These are phyloP conservation scores for Teratosphaeria viscida DNA, from an alignment of 2,329 filamentous ascomycete species.

Conservation along the genomic window DNA sequence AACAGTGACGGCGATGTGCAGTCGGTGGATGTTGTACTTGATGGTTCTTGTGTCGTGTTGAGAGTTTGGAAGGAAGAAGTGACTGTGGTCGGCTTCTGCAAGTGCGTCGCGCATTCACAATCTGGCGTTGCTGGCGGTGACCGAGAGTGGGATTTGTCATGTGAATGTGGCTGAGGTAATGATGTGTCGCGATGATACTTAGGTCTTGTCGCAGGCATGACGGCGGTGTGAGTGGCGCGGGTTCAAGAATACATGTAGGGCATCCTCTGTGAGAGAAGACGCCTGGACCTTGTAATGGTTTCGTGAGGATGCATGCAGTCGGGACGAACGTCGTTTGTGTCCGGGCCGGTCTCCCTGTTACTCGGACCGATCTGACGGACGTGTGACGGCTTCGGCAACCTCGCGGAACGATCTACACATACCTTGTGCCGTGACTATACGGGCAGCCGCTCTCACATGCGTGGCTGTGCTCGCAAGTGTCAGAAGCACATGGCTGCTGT, in stretches of 20 bases:
- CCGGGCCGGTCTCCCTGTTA: neutral
- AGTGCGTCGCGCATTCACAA: neutral
- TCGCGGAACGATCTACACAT: neutral
- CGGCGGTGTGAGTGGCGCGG: neutral
- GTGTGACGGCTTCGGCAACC: neutral
- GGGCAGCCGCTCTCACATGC: too few relatives aligned
- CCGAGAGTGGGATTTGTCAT: neutral
- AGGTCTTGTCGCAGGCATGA: neutral
- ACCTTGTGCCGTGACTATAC: too few relatives aligned
- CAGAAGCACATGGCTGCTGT: too few relatives aligned
- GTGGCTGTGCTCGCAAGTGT: too few relatives aligned
- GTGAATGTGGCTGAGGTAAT: neutral
- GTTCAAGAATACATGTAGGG: neutral
- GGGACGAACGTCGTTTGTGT: neutral
- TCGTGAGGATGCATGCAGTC: neutral
- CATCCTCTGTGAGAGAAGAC: neutral
- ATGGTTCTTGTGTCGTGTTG: neutral
- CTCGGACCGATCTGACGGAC: neutral
- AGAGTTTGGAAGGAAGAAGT: neutral
- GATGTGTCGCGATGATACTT: neutral
- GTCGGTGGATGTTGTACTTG: neutral
- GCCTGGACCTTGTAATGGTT: too few relatives aligned
- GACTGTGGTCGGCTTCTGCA: neutral
- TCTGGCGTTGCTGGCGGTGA: neutral
- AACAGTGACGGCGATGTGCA: neutral